Evolutionary conservation across 208 protist genomes (phyloP).

Genomic region (Leishmania turanica): DNA sequence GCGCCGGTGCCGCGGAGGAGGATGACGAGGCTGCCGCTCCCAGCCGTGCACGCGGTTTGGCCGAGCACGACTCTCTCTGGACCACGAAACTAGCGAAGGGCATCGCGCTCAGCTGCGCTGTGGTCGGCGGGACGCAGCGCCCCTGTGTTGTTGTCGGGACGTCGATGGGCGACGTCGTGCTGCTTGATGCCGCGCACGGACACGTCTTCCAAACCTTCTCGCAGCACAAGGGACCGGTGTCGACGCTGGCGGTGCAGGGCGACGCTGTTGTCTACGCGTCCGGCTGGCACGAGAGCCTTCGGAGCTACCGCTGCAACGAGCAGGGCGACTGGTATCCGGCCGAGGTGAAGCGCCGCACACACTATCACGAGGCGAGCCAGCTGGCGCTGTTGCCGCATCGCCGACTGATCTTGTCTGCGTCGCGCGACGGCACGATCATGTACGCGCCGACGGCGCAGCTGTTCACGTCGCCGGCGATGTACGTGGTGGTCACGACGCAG

Average conservation of each 20-base stretch:
- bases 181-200: conserved; percentile 74
- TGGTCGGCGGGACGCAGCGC: conserved; percentile 34
- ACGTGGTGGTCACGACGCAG: conserved; percentile 67
- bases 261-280: conserved; percentile 69
- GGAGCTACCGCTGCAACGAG: conserved; percentile 39
- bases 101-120: conserved; percentile 69
- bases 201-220: conserved; percentile 73
- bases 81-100: conserved; percentile 76
- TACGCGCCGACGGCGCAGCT: conserved; percentile 58
- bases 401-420: conserved; percentile 77
- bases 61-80: conserved; percentile 71
- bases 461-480: conserved; percentile 78
- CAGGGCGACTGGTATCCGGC: conserved; percentile 68
- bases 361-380: conserved; percentile 89
- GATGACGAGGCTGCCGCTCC: not conserved
- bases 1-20: not conserved
- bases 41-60: conserved; percentile 30
- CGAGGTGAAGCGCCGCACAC: conserved; percentile 90
- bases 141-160: conserved; percentile 80
- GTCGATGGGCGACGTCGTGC: conserved; percentile 81
- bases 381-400: conserved; percentile 46
- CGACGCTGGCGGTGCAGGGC: conserved; percentile 44
- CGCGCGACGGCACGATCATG: conserved; percentile 83
- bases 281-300: conserved; percentile 90
- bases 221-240: conserved; percentile 85